Conservation (phyloP, 1,139 yeast genomes). For the Spathaspora sp. region DNA sequence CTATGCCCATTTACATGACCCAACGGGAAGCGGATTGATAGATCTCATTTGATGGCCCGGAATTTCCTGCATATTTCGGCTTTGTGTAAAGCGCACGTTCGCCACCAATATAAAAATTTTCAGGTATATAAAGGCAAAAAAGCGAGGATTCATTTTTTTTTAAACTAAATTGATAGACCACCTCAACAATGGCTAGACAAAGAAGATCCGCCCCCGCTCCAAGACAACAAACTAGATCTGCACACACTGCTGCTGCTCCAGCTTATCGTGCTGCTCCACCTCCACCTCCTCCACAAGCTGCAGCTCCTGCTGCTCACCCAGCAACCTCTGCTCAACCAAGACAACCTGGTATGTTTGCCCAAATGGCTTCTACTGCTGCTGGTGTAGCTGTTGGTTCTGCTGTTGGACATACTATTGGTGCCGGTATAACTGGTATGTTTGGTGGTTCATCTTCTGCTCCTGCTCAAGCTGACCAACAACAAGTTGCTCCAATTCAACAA, state of each 20-base stretch:
- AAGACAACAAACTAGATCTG: slow-evolving; percentile 65
- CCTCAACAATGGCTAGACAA: slow-evolving; percentile 56
- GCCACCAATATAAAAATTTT: slow-evolving; percentile 4
- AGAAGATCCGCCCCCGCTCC: slow-evolving; percentile 66
- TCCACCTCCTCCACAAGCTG: slow-evolving; percentile 3
- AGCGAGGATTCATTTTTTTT: too few species aligned
- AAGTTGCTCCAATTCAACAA: slow-evolving; percentile 39
- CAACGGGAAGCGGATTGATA: neutral
- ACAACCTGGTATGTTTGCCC: slow-evolving; percentile 85
- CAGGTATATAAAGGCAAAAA: neutral
- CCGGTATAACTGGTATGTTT: slow-evolving; percentile 85
- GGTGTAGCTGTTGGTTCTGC: slow-evolving; percentile 99
- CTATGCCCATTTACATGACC: neutral
- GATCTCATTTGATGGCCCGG: neutral
- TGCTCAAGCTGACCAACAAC: slow-evolving; percentile 49
- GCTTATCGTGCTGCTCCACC: slow-evolving; percentile 18
- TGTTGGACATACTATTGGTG: slow-evolving; percentile 94
- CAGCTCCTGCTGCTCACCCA: slow-evolving; percentile 40
- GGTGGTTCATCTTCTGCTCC: slow-evolving; percentile 72
- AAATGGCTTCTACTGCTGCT: slow-evolving; percentile 98
- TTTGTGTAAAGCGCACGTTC: slow-evolving; percentile 1
- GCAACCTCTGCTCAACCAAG: slow-evolving; percentile 33
- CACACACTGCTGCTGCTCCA: slow-evolving; percentile 75
- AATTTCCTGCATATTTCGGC: slow-evolving; percentile 1
- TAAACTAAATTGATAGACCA: too few species aligned